Percentiles rank a stretch among this genome's conserved stretches.
These are phyloP conservation scores for Mucor piriformis DNA, from an alignment of 371 early-diverging fungal genomes.

Conservation along the genomic window DNA sequence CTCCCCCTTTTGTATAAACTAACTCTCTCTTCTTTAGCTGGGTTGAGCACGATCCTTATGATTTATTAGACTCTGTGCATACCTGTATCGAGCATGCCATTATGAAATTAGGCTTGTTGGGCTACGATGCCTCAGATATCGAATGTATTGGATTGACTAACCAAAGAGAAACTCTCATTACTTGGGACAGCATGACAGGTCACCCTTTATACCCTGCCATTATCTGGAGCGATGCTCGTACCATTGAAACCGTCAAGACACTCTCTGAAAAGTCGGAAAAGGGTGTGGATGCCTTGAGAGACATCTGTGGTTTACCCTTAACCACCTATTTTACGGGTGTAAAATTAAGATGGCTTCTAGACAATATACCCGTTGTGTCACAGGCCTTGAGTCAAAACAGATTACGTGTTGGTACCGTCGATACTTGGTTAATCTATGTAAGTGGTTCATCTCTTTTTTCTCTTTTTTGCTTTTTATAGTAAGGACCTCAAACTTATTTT, in stretches of 20 bases:
- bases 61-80: conserved; percentile 72
- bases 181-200: conserved; percentile 87
- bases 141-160: conserved; percentile 91
- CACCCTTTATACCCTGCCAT: conserved; percentile 87
- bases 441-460: conserved; percentile 9
- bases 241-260: conserved; percentile 69
- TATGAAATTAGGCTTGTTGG: conserved; percentile 64
- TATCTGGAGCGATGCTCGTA: conserved; percentile 94
- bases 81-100: conserved; percentile 73
- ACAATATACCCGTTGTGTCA: conserved; percentile 75
- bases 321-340: conserved; percentile 94
- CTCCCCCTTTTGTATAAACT: background rate
- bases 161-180: conserved; percentile 92
- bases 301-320: conserved; percentile 85
- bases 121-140: conserved; percentile 64
- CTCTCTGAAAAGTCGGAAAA: conserved; percentile 46
- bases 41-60: conserved; percentile 90
- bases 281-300: conserved; percentile 46
- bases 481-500: background rate
- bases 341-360: conserved; percentile 92
- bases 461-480: conserved; percentile 3
- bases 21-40: conserved; percentile 51
- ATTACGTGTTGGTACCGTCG: conserved; percentile 85
- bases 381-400: conserved; percentile 38
- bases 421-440: conserved; percentile 78